Conservation (phyloP, 2,329 filamentous ascomycete genomes). For the Nectriaceae sp. region DNA sequence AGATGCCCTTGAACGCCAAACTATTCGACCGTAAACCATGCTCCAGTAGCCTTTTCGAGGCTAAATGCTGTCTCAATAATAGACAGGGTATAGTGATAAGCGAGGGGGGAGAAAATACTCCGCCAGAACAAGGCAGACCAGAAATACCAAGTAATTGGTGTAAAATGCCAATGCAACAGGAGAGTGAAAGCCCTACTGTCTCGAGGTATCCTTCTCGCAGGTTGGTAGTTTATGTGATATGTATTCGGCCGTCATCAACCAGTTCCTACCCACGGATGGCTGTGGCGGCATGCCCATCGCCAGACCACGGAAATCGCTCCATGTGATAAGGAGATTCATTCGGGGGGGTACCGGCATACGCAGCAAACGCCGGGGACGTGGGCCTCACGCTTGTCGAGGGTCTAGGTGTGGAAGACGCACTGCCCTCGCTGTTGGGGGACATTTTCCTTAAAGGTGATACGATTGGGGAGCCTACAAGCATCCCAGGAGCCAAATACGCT, state of each 20-base stretch:
- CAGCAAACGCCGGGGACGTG: conserved; percentile 47
- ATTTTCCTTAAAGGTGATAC: conserved; percentile 29
- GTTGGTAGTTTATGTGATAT: not conserved
- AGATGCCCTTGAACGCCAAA: conserved; percentile 27
- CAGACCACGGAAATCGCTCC: conserved; percentile 49
- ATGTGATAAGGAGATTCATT: conserved; percentile 41
- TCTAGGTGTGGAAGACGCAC: conserved; percentile 32
- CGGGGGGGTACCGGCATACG: conserved; percentile 49
- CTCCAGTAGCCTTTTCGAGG: conserved; percentile 11
- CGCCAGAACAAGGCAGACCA: not conserved
- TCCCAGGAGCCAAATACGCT: conserved; percentile 15
- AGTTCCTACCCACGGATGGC: conserved; percentile 46
- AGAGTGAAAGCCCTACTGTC: not conserved
- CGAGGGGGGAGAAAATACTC: not conserved
- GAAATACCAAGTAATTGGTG: not conserved
- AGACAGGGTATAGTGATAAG: conserved; percentile 15
- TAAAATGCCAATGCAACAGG: conserved; percentile 3
- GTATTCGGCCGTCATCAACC: conserved; percentile 12
- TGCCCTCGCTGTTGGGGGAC: conserved; percentile 22
- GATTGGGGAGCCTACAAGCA: conserved; percentile 19
- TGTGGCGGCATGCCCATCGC: conserved; percentile 51
- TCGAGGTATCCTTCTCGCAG: too few species aligned
- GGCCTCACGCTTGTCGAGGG: conserved; percentile 42
- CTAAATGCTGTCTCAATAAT: conserved; percentile 20
- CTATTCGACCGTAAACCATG: conserved; percentile 20